phyloP scores from a whole-genome alignment of 2,329 filamentous ascomycete species.

The Emergomyces pasteurianus region DNA sequence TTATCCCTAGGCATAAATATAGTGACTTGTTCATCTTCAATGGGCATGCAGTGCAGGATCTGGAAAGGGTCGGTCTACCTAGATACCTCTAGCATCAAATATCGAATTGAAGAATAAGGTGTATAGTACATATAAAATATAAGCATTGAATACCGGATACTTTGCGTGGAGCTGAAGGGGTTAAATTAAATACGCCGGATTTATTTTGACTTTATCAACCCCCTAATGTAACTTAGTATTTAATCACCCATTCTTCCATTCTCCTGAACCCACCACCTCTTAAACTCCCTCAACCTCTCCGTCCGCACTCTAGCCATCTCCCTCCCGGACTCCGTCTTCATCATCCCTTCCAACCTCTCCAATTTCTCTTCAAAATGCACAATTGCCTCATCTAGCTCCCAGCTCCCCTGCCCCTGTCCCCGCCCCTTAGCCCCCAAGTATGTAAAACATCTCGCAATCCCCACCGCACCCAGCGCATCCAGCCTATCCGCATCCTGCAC shows the following conservation, averaged over 20 bases:
- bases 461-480: slow-evolving; percentile 82
- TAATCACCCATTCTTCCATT: slow-evolving; percentile 10
- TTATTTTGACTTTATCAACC: not conserved
- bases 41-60: not conserved
- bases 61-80: not conserved
- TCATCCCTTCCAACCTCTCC: slow-evolving; percentile 48
- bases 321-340: slow-evolving; percentile 50
- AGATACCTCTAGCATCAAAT: not conserved
- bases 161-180: not conserved
- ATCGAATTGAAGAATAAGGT: not conserved
- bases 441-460: slow-evolving; percentile 65
- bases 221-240: not conserved
- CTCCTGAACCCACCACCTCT: slow-evolving; percentile 45
- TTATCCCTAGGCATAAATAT: not conserved
- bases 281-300: slow-evolving; percentile 38
- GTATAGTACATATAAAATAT: not conserved
- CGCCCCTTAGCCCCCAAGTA: slow-evolving; percentile 55
- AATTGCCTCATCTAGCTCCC: slow-evolving; percentile 52
- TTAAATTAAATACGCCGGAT: not conserved
- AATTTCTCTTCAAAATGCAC: slow-evolving; percentile 70
- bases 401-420: slow-evolving; percentile 18
- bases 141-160: not conserved
- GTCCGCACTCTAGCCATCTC: slow-evolving; percentile 39
- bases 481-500: slow-evolving; percentile 88
- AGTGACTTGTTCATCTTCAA: not conserved